Evolutionary conservation across 306 rosid species (phyloP).

Genomic region (Prunus armeniaca): DNA sequence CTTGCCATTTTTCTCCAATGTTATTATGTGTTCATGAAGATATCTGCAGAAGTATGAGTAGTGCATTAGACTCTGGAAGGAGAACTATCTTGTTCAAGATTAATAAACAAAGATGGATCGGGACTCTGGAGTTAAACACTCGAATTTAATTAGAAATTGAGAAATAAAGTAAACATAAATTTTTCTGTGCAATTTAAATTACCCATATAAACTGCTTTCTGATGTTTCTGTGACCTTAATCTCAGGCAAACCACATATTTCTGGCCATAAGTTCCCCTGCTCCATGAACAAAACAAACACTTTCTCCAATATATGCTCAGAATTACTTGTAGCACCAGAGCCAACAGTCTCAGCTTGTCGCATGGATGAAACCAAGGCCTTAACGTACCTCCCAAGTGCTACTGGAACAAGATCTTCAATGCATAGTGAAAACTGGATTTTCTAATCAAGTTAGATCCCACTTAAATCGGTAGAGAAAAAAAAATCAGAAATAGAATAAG

Average conservation of each 20-base stretch:
- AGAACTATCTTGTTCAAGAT: not conserved
- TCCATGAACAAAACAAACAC: constrained; percentile 86
- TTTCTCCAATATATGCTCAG: constrained; percentile 73
- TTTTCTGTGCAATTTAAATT: constrained; percentile 23
- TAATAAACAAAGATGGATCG: not conserved
- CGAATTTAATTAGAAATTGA: not conserved
- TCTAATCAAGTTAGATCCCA: constrained; percentile 28
- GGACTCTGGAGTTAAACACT: not conserved
- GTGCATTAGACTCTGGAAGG: constrained; percentile 12
- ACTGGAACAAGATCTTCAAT: constrained; percentile 96
- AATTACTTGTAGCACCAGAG: constrained; percentile 43
- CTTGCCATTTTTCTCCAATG: constrained; percentile 72
- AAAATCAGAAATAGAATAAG: not conserved
- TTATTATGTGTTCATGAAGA: constrained; percentile 71
- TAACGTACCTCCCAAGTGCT: constrained; percentile 79
- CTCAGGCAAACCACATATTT: constrained; percentile 82
- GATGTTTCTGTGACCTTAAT: constrained; percentile 63
- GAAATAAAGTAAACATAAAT: not conserved
- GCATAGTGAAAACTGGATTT: constrained; percentile 84
- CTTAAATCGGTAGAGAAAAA: not conserved
- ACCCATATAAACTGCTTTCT: constrained; percentile 75
- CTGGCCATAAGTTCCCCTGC: constrained; percentile 96
- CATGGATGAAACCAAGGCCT: constrained; percentile 64
- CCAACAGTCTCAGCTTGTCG: constrained; percentile 45
- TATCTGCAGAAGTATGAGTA: constrained; percentile 50